These are phyloP conservation scores for Oxyria digyna DNA, from an alignment of 148 eudicot species.

Conservation along the genomic window DNA sequence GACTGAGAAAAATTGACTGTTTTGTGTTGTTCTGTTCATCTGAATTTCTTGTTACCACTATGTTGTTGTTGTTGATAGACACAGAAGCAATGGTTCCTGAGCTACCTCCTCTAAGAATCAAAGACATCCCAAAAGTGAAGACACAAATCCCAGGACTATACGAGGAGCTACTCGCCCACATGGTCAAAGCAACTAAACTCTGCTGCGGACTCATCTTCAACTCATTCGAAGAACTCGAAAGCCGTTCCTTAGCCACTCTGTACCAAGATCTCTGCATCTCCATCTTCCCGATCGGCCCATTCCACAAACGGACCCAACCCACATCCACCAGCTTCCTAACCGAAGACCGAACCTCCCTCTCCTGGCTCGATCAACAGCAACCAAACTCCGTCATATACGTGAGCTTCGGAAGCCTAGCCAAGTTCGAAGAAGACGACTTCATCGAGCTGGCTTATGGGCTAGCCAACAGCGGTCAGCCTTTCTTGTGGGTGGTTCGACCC, in stretches of 20 bases:
- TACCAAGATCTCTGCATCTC: constrained; percentile 8
- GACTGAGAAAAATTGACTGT: neutral
- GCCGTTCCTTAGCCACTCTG: neutral
- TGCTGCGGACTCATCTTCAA: constrained; percentile 5
- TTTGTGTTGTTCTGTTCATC: neutral
- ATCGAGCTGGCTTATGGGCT: constrained; percentile 37
- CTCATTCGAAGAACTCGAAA: constrained; percentile 10
- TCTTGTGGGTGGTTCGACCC: constrained; percentile 32
- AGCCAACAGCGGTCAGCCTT: constrained; percentile 33
- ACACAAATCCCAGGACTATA: neutral
- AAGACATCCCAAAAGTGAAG: constrained; percentile 9
- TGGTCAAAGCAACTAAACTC: constrained; percentile 7
- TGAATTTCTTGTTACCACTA: neutral
- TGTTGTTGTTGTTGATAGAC: neutral
- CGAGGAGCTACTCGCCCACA: constrained; percentile 1
- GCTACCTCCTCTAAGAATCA: constrained; percentile 1
- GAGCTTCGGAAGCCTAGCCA: constrained; percentile 45
- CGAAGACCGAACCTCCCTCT: constrained; percentile 9
- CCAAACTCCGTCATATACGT: constrained; percentile 30
- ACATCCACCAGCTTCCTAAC: neutral
- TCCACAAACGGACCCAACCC: neutral
- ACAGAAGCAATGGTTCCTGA: constrained; percentile 5
- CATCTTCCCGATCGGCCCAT: constrained; percentile 8
- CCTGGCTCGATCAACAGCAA: constrained; percentile 33
- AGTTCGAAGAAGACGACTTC: constrained; percentile 18